A percentile compares a stretch with the other conserved stretches of the same genome.
Conservation (phyloP, 768 basidiomycete genomes). For the Termitomyces eurrhizus region DNA sequence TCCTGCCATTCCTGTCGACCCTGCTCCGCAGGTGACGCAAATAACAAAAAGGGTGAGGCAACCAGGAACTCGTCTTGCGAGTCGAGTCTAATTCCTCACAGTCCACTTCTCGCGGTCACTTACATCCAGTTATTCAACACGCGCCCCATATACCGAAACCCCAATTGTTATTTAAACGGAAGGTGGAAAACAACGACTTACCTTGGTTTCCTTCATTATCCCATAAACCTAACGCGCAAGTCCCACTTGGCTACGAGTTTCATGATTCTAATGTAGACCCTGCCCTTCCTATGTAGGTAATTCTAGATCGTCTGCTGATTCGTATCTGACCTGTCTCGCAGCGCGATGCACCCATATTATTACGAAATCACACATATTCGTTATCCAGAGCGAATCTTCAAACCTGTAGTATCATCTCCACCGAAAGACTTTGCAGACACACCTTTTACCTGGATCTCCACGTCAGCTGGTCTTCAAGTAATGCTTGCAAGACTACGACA, state of each 20-base stretch:
- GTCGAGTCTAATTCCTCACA: constrained; percentile 16
- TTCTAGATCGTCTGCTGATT: neutral
- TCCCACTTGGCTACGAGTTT: constrained; percentile 70
- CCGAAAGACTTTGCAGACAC: constrained; percentile 62
- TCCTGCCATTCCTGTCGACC: constrained; percentile 58
- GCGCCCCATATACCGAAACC: constrained; percentile 78
- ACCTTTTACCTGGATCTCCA: constrained; percentile 70
- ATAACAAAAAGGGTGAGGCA: constrained; percentile 31
- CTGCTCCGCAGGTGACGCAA: constrained; percentile 25
- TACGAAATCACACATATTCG: constrained; percentile 76
- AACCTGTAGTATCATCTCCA: constrained; percentile 41
- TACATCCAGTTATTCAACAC: constrained; percentile 66
- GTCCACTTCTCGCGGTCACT: constrained; percentile 33
- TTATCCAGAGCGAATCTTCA: constrained; percentile 70
- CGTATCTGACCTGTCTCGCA: constrained; percentile 13
- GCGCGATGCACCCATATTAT: constrained; percentile 71
- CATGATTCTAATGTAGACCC: constrained; percentile 25
- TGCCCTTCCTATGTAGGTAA: constrained; percentile 26
- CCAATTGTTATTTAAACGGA: constrained; percentile 65
- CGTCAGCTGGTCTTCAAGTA: constrained; percentile 44
- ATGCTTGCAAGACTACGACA: constrained; percentile 68
- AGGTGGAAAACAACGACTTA: constrained; percentile 53
- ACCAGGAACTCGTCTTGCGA: neutral
- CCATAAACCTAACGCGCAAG: constrained; percentile 80
- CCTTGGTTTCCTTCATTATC: constrained; percentile 68